A percentile compares a stretch with the other conserved stretches of the same genome.
phyloP scores from a whole-genome alignment of 2,329 filamentous ascomycete genomes.

The Sporothrix brunneoviolacea region DNA sequence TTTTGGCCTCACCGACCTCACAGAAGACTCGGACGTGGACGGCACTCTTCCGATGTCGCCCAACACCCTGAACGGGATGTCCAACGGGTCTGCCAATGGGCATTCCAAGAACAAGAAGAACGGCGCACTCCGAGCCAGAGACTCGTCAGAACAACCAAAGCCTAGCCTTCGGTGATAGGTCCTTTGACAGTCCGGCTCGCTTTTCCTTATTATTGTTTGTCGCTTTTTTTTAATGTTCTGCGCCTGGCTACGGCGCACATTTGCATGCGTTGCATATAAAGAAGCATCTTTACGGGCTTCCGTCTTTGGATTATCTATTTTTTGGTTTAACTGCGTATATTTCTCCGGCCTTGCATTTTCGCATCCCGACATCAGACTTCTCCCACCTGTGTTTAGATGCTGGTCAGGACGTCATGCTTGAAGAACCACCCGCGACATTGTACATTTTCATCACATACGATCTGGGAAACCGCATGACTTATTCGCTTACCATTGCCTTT shows the following conservation, averaged over 20 bases:
- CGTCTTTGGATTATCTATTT: neutral
- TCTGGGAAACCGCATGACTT: too few relatives aligned
- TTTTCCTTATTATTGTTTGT: neutral
- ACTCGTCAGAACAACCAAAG: constrained; percentile 10
- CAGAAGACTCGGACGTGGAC: constrained; percentile 69
- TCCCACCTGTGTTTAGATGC: too few relatives aligned
- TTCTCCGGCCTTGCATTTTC: neutral
- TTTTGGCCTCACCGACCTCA: constrained; percentile 72
- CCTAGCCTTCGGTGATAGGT: constrained; percentile 7
- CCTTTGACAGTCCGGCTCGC: neutral
- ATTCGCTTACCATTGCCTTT: too few relatives aligned
- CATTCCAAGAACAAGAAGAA: constrained; percentile 11
- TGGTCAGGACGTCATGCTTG: too few relatives aligned
- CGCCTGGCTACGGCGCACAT: neutral
- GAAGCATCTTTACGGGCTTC: neutral
- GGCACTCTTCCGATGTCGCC: constrained; percentile 31
- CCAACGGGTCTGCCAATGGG: constrained; percentile 24
- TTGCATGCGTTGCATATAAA: constrained; percentile 1
- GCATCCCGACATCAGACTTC: too few relatives aligned
- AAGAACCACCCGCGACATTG: too few relatives aligned
- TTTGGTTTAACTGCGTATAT: neutral
- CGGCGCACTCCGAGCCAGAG: constrained; percentile 10
- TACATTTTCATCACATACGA: too few relatives aligned
- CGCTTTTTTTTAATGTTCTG: constrained; percentile 2
- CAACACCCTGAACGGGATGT: constrained; percentile 39